Evolutionary conservation across 192 early-diverging fungal species (phyloP).

Genomic region (Coemansia sp.): DNA sequence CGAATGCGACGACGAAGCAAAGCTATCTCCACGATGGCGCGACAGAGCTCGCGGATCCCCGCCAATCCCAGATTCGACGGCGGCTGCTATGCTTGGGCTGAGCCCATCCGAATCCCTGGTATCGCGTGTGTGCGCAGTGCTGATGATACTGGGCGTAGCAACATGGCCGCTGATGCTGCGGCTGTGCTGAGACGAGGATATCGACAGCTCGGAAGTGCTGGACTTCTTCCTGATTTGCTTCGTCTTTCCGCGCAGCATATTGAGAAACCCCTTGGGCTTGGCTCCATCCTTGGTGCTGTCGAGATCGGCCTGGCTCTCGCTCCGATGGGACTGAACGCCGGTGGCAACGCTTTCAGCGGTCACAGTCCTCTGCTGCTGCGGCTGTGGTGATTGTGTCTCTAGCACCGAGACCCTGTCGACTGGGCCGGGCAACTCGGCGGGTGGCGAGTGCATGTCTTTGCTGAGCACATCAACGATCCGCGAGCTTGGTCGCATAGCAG

Average conservation of each 20-base stretch:
- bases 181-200: constrained; percentile 24
- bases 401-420: neutral
- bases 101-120: constrained; percentile 12
- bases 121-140: constrained; percentile 16
- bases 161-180: constrained; percentile 24
- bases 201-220: constrained; percentile 13
- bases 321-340: neutral
- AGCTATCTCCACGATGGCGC: constrained; percentile 10
- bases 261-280: constrained; percentile 27
- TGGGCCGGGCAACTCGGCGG: neutral
- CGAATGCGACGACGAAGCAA: constrained; percentile 20
- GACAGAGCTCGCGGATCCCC: neutral
- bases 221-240: constrained; percentile 21
- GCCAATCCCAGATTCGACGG: neutral
- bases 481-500: constrained; percentile 3
- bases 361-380: neutral
- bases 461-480: constrained; percentile 26
- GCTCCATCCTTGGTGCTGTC: constrained; percentile 12
- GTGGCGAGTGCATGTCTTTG: neutral
- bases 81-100: constrained; percentile 3
- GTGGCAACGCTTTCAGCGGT: neutral
- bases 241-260: constrained; percentile 46
- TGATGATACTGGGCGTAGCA: constrained; percentile 14
- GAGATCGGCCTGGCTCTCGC: constrained; percentile 1
- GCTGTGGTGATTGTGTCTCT: neutral